These are phyloP conservation scores for Skeletonema costatum DNA, from an alignment of 108 stramenopile genomes.

Conservation along the genomic window DNA sequence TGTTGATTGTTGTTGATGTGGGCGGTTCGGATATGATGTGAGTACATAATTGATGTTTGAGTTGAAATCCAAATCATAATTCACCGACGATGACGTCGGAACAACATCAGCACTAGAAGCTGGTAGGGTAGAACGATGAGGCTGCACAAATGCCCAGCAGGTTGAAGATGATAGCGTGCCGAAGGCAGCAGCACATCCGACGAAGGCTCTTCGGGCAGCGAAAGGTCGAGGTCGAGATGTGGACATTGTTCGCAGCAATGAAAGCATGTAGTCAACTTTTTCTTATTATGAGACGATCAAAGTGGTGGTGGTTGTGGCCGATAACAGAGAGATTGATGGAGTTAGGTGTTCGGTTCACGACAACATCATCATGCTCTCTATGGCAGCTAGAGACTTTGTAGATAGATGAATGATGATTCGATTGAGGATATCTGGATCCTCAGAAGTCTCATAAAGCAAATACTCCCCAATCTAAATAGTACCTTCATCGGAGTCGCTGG, in stretches of 20 bases:
- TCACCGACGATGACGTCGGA: background rate
- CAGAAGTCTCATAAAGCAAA: too few species aligned
- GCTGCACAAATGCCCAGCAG: conserved; percentile 25
- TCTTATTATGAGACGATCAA: too few species aligned
- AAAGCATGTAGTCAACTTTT: background rate
- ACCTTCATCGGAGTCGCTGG: too few species aligned
- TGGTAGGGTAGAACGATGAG: background rate
- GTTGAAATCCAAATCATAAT: too few species aligned
- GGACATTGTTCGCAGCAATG: background rate
- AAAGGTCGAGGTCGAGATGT: background rate
- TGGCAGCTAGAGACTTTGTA: too few species aligned
- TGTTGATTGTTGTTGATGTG: conserved; percentile 12
- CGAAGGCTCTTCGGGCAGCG: background rate
- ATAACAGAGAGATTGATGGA: too few species aligned
- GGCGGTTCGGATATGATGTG: background rate
- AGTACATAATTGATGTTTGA: background rate
- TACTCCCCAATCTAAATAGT: too few species aligned
- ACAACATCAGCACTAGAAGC: background rate
- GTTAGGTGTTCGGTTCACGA: too few species aligned
- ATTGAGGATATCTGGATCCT: too few species aligned
- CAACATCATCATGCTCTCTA: too few species aligned
- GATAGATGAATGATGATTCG: too few species aligned
- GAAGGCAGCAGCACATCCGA: conserved; percentile 26
- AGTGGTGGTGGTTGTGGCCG: too few species aligned
- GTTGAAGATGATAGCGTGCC: conserved; percentile 20